Base-by-base conservation (phyloP, 306 rosid genomes). In the Canavalia gladiata region DNA sequence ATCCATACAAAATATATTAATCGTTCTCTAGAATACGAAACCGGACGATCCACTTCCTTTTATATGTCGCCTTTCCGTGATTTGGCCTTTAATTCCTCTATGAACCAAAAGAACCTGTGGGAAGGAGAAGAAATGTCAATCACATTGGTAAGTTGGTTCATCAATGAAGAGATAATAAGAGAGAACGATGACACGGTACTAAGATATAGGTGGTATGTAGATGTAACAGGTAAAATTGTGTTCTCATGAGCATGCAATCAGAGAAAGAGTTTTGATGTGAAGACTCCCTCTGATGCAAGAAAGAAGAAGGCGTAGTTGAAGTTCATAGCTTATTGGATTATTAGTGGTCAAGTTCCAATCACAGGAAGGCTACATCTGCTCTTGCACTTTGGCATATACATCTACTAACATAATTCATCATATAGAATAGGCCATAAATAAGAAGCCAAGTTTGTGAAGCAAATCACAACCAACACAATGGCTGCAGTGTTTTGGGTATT, bases 301-400 rank as follows among this genome's bases (percentile, higher is more conserved):
- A 6, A 68, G 5, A 34, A 10, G 31, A 47, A 5, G 55, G 9
- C 56, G 28, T 60, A 41, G 30, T 9, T 39, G 46, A 33, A 28
- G 49, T 50, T 46, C 11, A 18, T 18, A 18, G 25, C 43, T 57
- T 58, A 47, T 42, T 12, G 49, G 18, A 68, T 42, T 52, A 75
- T 69, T 34, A 28, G 76, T 55, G 46, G 88, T 50, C 66, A 82
- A 47, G 87, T 84, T 52, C 6, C 87, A 52, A 76, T 80, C 89
- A 45, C 25, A 39, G 49, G 90, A 92, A 76, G 37, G 68, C 58
- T 50, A 59, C 84, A 42, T 72, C 66, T 77, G 77, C 56, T 65
- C 83, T 85, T 81, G 72, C 70, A 59, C 46, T 9, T 8, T 43
- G 29, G 56, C 59, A 30, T 70, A 42, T 69, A 7, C 78, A 59